phyloP scores from a whole-genome alignment of 2,329 filamentous ascomycete genomes.

The Ceratocystis albifundus region DNA sequence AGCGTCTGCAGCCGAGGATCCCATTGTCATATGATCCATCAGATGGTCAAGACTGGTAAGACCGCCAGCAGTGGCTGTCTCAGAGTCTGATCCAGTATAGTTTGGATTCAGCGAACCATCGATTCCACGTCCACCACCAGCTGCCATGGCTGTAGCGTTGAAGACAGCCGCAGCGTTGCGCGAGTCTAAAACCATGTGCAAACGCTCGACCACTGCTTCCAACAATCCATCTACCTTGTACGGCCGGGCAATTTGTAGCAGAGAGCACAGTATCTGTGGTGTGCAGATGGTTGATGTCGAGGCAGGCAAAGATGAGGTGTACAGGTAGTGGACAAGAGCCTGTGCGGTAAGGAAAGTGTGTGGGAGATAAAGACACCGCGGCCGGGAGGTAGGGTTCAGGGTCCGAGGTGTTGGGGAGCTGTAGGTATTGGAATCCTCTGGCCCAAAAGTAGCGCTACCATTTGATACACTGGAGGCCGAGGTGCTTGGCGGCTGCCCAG shows the following conservation, averaged over 20 bases:
- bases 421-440: slow-evolving; percentile 34
- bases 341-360: slow-evolving; percentile 85
- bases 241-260: slow-evolving; percentile 83
- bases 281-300: slow-evolving; percentile 70
- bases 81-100: slow-evolving; percentile 39
- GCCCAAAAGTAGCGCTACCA: slow-evolving; percentile 28
- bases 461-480: slow-evolving; percentile 36
- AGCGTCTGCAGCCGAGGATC: slow-evolving; percentile 5
- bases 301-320: slow-evolving; percentile 77
- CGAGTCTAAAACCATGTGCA: slow-evolving; percentile 81
- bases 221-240: slow-evolving; percentile 88
- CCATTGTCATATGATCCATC: slow-evolving; percentile 18
- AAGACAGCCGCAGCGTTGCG: slow-evolving; percentile 94
- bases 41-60: slow-evolving; percentile 16
- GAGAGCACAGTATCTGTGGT: slow-evolving; percentile 87
- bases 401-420: slow-evolving; percentile 48
- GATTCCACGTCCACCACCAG: slow-evolving; percentile 78
- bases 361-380: slow-evolving; percentile 80
- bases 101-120: slow-evolving; percentile 55
- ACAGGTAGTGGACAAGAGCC: slow-evolving; percentile 82
- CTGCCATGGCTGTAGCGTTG: slow-evolving; percentile 96
- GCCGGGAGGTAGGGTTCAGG: slow-evolving; percentile 53
- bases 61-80: slow-evolving; percentile 27
- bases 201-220: slow-evolving; percentile 80
- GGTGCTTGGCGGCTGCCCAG: slow-evolving; percentile 35